phyloP scores from a whole-genome alignment of 2,329 filamentous ascomycete species.

The Diaporthe eres region DNA sequence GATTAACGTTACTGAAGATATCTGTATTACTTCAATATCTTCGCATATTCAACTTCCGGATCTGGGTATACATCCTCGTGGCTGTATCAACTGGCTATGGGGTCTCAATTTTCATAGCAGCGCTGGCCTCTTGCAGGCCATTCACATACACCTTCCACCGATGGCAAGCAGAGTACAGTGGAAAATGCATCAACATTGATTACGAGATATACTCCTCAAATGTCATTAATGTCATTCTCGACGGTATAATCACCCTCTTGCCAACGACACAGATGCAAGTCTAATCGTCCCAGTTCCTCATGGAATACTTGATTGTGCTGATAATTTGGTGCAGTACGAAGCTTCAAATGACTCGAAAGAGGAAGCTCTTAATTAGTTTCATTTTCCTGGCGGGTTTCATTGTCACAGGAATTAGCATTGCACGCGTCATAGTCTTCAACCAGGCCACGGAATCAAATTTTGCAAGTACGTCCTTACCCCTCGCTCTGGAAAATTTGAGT shows the following conservation, averaged over 20 bases:
- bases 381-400: neutral
- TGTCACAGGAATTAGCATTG: constrained; percentile 7
- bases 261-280: constrained; percentile 3
- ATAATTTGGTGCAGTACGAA: neutral
- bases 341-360: neutral
- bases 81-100: neutral
- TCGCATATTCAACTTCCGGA: constrained; percentile 11
- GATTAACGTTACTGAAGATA: neutral
- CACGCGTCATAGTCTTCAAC: neutral
- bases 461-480: neutral
- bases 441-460: neutral
- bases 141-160: neutral
- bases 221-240: neutral
- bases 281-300: too few species aligned
- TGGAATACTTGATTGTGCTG: neutral
- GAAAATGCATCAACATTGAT: neutral
- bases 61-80: neutral
- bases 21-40: constrained; percentile 2
- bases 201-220: neutral
- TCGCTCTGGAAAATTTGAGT: too few species aligned
- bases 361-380: neutral
- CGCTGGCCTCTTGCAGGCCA: neutral
- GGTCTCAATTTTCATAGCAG: neutral
- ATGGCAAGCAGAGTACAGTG: neutral
- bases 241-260: neutral